Conservation (phyloP, 73 alveolate genomes). For the Tetrahymena thermophila region DNA sequence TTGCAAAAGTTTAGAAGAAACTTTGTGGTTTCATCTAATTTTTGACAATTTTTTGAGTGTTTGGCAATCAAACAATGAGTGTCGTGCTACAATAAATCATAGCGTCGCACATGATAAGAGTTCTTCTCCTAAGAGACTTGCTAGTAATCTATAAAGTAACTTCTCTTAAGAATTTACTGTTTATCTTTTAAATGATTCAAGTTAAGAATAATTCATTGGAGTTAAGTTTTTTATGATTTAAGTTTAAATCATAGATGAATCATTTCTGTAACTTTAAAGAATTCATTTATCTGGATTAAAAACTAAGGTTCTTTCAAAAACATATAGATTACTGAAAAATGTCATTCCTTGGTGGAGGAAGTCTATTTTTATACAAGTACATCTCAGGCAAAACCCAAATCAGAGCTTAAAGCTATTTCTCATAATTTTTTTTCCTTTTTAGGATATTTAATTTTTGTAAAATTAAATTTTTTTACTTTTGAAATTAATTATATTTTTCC, state of each 20-base stretch:
- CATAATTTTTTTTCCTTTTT: background rate
- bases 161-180: background rate
- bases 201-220: background rate
- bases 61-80: background rate
- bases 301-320: background rate
- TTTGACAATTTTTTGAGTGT: background rate
- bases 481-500: background rate
- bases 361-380: background rate
- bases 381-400: background rate
- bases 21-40: background rate
- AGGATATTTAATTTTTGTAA: background rate
- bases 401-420: background rate
- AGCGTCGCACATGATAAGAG: constrained; percentile 5
- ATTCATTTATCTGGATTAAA: background rate
- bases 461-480: background rate
- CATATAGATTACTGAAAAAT: background rate
- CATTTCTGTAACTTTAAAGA: background rate
- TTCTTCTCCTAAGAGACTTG: background rate
- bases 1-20: background rate
- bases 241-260: background rate
- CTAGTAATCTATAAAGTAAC: background rate
- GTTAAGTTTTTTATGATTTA: background rate
- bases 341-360: background rate
- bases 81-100: background rate
- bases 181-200: background rate